Evolutionary conservation across 805 yeast genomes (phyloP).

Genomic region (Hagleromyces aurorensis): DNA sequence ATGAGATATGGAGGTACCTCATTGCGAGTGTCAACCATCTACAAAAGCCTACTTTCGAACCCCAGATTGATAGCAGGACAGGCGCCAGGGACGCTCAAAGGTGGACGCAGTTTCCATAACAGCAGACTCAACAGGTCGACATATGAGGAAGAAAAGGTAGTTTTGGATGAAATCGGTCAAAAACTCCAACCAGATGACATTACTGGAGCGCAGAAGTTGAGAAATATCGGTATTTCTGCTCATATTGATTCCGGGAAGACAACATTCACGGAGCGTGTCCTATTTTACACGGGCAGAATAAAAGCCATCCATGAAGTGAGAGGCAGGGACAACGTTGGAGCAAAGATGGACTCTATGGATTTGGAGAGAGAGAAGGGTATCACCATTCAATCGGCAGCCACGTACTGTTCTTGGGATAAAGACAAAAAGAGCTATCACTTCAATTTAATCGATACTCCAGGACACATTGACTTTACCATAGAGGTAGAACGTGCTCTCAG

Average conservation of each 20-base stretch:
- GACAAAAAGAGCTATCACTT: conserved; percentile 65
- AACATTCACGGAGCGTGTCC: conserved; percentile 94
- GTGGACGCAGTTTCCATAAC: conserved; percentile 12
- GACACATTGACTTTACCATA: conserved; percentile 97
- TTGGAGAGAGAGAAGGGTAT: conserved; percentile 97
- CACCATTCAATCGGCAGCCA: conserved; percentile 97
- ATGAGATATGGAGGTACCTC: too few species aligned
- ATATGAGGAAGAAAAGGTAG: conserved; percentile 68
- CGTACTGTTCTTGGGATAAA: conserved; percentile 94
- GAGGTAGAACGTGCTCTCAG: conserved; percentile 98
- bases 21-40: too few species aligned
- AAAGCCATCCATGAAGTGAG: conserved; percentile 95
- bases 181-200: conserved; percentile 45
- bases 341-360: conserved; percentile 99
- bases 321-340: conserved; percentile 96
- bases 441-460: conserved; percentile 96
- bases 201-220: conserved; percentile 46
- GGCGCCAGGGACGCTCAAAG: not conserved
- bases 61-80: too few species aligned
- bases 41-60: too few species aligned
- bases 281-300: conserved; percentile 93
- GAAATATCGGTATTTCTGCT: conserved; percentile 96
- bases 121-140: conserved; percentile 23
- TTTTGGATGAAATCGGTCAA: conserved; percentile 49
- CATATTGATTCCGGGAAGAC: conserved; percentile 98